Evolutionary conservation across 345 rosid genomes (phyloP).

Genomic region (Lepidium sativum): DNA sequence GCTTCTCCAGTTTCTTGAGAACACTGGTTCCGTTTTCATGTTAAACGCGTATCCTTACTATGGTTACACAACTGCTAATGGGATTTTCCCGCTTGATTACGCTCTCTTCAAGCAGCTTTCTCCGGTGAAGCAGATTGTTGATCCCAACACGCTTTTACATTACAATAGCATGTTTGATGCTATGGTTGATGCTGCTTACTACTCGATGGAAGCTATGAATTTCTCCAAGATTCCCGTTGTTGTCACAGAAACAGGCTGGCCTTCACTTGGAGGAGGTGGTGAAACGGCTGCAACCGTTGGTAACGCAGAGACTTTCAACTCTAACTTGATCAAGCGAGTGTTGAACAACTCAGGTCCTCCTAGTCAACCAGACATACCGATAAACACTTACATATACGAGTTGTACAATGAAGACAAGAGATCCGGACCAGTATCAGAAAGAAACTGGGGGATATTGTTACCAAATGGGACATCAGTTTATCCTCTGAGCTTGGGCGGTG

Average conservation of each 20-base stretch:
- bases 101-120: slow-evolving; percentile 70
- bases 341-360: slow-evolving; percentile 88
- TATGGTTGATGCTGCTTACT: slow-evolving; percentile 95
- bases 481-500: slow-evolving; percentile 41
- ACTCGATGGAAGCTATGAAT: slow-evolving; percentile 63
- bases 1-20: slow-evolving; percentile 86
- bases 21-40: slow-evolving; percentile 81
- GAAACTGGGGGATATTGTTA: slow-evolving; percentile 78
- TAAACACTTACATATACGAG: slow-evolving; percentile 80
- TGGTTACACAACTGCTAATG: slow-evolving; percentile 75
- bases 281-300: slow-evolving; percentile 70
- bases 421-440: slow-evolving; percentile 66
- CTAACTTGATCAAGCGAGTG: slow-evolving; percentile 64
- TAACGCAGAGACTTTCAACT: slow-evolving; percentile 71
- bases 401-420: slow-evolving; percentile 80
- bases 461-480: slow-evolving; percentile 74
- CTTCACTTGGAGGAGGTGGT: slow-evolving; percentile 66
- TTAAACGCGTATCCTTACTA: slow-evolving; percentile 90
- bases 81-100: slow-evolving; percentile 83
- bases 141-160: slow-evolving; percentile 87
- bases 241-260: slow-evolving; percentile 98
- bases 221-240: slow-evolving; percentile 65
- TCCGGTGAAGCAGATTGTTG: slow-evolving; percentile 88
- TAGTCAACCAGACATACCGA: slow-evolving; percentile 55
- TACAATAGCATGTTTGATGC: slow-evolving; percentile 96